phyloP scores from a whole-genome alignment of 495 filamentous ascomycete species.

The Wilcoxina mikolae region DNA sequence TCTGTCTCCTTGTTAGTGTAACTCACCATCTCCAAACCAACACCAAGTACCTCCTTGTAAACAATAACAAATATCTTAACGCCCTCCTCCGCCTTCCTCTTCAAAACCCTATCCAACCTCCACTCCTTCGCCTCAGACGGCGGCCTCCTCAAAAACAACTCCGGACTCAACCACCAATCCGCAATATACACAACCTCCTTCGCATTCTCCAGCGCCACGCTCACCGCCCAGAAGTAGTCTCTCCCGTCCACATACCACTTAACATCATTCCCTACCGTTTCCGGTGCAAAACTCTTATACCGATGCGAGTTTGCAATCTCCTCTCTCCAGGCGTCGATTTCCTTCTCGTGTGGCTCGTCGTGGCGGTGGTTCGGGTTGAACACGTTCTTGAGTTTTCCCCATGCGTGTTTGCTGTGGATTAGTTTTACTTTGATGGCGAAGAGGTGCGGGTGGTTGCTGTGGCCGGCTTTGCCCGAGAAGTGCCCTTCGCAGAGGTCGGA shows the following conservation, averaged over 20 bases:
- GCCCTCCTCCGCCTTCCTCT: conserved; percentile 74
- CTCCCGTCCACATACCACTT: conserved; percentile 96
- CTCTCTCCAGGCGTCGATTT: conserved; percentile 63
- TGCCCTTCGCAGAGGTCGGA: neutral
- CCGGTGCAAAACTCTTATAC: conserved; percentile 76
- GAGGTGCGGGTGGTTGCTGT: conserved; percentile 28
- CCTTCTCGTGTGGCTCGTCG: conserved; percentile 80
- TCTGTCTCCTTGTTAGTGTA: conserved; percentile 26
- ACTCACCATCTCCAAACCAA: conserved; percentile 1
- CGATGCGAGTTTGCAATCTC: conserved; percentile 59
- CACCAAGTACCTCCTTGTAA: conserved; percentile 59
- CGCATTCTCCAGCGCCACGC: conserved; percentile 67
- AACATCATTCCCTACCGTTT: conserved; percentile 66
- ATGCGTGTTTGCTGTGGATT: conserved; percentile 43
- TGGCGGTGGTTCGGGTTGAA: conserved; percentile 87
- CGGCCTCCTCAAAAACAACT: conserved; percentile 77
- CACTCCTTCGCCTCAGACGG: conserved; percentile 61
- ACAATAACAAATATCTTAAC: conserved; percentile 92
- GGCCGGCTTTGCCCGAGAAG: conserved; percentile 1
- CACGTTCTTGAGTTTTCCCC: conserved; percentile 56
- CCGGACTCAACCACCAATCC: conserved; percentile 94
- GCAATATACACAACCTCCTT: conserved; percentile 89
- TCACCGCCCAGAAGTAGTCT: conserved; percentile 90
- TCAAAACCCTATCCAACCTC: conserved; percentile 73
- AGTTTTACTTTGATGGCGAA: conserved; percentile 37